Conservation (phyloP, 306 rosid species). For the Acmispon strigosus region DNA sequence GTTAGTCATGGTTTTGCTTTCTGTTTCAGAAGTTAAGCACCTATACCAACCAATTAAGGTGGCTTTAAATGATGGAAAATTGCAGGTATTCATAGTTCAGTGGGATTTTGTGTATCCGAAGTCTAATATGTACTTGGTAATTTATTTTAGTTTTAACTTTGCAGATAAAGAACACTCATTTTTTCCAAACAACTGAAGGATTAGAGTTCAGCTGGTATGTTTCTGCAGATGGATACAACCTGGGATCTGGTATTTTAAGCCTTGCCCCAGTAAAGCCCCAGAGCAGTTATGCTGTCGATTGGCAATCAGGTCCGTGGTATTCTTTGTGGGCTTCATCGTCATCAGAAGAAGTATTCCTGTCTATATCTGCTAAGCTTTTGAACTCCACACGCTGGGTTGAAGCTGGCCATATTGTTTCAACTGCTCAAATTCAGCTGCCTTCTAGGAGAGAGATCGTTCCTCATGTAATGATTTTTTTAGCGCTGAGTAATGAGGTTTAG, state of each 20-base stretch:
- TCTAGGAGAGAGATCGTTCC: conserved; percentile 37
- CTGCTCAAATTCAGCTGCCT: conserved; percentile 81
- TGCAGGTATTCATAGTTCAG: conserved; percentile 44
- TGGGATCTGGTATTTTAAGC: conserved; percentile 63
- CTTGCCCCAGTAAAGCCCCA: conserved; percentile 65
- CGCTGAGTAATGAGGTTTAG: neutral
- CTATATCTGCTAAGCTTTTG: conserved; percentile 59
- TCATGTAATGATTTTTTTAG: conserved; percentile 38
- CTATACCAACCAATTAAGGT: conserved; percentile 85
- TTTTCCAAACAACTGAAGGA: conserved; percentile 67
- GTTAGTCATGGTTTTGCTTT: conserved; percentile 11
- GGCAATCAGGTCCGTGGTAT: conserved; percentile 76
- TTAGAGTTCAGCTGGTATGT: conserved; percentile 75
- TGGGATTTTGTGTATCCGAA: neutral
- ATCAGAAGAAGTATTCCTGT: conserved; percentile 56
- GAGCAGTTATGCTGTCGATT: conserved; percentile 41
- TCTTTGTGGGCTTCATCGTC: conserved; percentile 51
- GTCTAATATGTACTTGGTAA: neutral
- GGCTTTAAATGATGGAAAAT: conserved; percentile 38
- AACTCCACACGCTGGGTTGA: conserved; percentile 65
- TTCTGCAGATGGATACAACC: conserved; percentile 63
- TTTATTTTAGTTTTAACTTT: conserved; percentile 5
- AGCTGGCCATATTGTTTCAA: conserved; percentile 76
- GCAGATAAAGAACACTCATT: conserved; percentile 69
- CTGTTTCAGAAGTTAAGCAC: conserved; percentile 76